Base-by-base conservation (phyloP, 202 grass and related monocot genomes). In the Saccharum hybrid region DNA sequence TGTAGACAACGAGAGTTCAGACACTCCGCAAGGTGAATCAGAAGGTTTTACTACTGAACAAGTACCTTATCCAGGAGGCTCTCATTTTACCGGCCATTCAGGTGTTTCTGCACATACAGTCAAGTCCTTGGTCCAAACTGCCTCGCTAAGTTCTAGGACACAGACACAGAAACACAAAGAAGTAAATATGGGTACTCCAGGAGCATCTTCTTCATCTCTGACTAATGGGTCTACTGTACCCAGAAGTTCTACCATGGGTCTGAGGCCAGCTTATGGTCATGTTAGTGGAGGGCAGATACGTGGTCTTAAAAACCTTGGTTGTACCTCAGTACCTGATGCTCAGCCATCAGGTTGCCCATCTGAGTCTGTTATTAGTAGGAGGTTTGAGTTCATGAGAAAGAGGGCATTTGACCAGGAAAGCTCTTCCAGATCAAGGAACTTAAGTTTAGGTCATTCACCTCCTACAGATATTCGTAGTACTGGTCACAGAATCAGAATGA, bases 401-500 rank as follows among this genome's bases (percentile, higher is more conserved):
- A 90, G 85, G 82, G 43, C 48, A 33, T 88, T 83, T 82, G 81
- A 78, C 66, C 75, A 73, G 39, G 89, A 84, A 72, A 88, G 73
- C 71, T 92, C 76, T 80, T 80, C 85, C 38, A 86, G 80, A 88
- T 59, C 81, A 62, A 85, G 80, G 59, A 77, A 63, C 66, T 37
- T 86, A 48, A 92, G 40, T 72, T 45, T 85, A 85, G 76, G 76
- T 13, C 61, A 76, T 77, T 64, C 65, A 22, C 59, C 36, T 74
- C 57, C 65, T 46, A 46, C 9, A 13, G 34, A 61, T 81, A 39
- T 84, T 70, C 40, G 16, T 4, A 60, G 38, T 72, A 69, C 21
- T 75, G 80, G 68, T 61, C 71, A 68, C 30, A 81, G 56, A 71
- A 40, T 79, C 41, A 74, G 77, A 65, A 63, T 65, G 31, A 39